A percentile compares a stretch with the other conserved stretches of the same genome.
Conservation (phyloP, 2,329 filamentous ascomycete genomes). For the Neonectria hederae region DNA sequence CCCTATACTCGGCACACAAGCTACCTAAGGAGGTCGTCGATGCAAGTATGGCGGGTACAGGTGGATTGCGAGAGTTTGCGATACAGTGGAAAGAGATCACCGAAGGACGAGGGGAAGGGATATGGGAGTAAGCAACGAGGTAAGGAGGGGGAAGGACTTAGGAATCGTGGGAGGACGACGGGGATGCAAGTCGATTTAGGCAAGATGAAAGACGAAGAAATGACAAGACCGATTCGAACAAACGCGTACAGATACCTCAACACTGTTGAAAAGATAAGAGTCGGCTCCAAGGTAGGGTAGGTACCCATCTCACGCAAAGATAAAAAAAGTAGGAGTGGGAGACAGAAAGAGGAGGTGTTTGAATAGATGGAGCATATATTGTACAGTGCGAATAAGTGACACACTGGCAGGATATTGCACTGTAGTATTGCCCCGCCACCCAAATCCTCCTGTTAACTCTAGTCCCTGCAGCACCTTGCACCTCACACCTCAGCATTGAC, state of each 20-base stretch:
- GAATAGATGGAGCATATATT: neutral
- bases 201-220: neutral
- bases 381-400: neutral
- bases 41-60: constrained; percentile 72
- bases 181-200: neutral
- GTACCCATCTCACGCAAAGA: neutral
- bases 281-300: too few relatives aligned
- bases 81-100: constrained; percentile 75
- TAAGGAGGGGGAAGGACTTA: neutral
- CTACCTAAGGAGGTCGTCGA: constrained; percentile 91
- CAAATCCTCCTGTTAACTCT: neutral
- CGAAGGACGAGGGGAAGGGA: constrained; percentile 51
- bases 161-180: neutral
- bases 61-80: constrained; percentile 83
- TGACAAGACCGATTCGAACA: neutral
- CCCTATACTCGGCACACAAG: constrained; percentile 95
- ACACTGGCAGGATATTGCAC: neutral
- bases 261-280: neutral
- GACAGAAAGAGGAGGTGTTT: neutral
- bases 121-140: constrained; percentile 49
- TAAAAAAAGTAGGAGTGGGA: neutral
- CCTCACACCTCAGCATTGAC: neutral
- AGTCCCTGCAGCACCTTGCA: neutral
- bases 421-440: neutral
- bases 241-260: neutral